Evolutionary conservation across 73 alveolate genomes (phyloP).

Genomic region (Uronychia setigera): DNA sequence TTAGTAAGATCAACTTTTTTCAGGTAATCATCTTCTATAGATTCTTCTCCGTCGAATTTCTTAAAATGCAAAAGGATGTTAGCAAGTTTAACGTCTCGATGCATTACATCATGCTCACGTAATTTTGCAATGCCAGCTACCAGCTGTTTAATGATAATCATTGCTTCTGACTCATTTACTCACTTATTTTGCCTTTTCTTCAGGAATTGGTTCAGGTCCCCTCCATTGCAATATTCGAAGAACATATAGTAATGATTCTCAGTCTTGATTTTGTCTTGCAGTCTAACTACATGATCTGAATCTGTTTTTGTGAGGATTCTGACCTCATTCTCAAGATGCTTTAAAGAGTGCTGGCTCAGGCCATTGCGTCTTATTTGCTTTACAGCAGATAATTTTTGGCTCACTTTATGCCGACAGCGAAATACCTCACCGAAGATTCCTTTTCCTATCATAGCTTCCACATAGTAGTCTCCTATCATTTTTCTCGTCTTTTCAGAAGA

Average conservation of each 20-base stretch:
- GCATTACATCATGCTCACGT: slow-evolving; percentile 66
- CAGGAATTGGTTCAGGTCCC: slow-evolving; percentile 74
- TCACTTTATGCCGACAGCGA: slow-evolving; percentile 39
- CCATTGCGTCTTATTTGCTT: slow-evolving; percentile 57
- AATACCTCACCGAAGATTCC: slow-evolving; percentile 76
- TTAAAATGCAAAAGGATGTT: slow-evolving; percentile 68
- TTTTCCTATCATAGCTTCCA: slow-evolving; percentile 62
- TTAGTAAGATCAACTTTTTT: slow-evolving; percentile 22
- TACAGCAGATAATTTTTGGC: slow-evolving; percentile 20
- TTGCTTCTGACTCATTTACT: slow-evolving; percentile 62
- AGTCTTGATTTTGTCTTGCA: slow-evolving; percentile 57
- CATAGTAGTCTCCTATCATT: slow-evolving; percentile 66
- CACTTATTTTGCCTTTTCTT: slow-evolving; percentile 48
- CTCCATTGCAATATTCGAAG: slow-evolving; percentile 96
- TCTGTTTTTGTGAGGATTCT: slow-evolving; percentile 48
- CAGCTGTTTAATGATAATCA: slow-evolving; percentile 67
- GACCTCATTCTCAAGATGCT: slow-evolving; percentile 70
- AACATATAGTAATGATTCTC: slow-evolving; percentile 77
- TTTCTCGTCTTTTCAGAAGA: no score
- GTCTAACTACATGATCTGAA: slow-evolving; percentile 49
- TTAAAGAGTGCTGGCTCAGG: slow-evolving; percentile 41
- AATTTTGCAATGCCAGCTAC: slow-evolving; percentile 75
- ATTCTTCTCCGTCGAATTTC: slow-evolving; percentile 41
- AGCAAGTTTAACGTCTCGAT: slow-evolving; percentile 86
- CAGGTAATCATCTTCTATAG: slow-evolving; percentile 38